Percentiles rank a stretch among this genome's conserved stretches.
These are phyloP conservation scores for Boechera stricta DNA, from an alignment of 345 rosid genomes.

Conservation along the genomic window DNA sequence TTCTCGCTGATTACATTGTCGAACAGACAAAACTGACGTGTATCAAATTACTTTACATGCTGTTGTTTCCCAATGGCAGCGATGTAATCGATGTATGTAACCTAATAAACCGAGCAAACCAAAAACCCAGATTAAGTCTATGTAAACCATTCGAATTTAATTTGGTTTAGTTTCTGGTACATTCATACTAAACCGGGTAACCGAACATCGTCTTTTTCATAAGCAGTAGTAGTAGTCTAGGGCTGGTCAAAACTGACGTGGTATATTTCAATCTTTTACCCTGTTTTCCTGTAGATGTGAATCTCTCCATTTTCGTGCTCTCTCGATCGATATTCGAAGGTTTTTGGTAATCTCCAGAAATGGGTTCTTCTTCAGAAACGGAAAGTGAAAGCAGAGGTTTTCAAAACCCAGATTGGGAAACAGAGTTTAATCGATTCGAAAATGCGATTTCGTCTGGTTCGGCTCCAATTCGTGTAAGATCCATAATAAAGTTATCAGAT, in stretches of 20 bases:
- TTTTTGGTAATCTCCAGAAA: background rate
- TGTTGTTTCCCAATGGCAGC: too few species aligned
- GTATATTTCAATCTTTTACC: constrained; percentile 8
- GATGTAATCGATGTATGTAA: too few species aligned
- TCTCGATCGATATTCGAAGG: background rate
- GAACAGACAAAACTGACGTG: constrained; percentile 26
- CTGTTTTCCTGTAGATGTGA: background rate
- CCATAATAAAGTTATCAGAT: constrained; percentile 48
- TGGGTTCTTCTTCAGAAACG: constrained; percentile 38
- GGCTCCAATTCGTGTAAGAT: constrained; percentile 48
- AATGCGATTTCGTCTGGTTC: constrained; percentile 47
- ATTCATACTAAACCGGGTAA: background rate
- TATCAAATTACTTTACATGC: too few species aligned
- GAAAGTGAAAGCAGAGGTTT: background rate
- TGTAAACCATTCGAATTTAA: background rate
- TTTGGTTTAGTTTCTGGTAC: constrained; percentile 2
- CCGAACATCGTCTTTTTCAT: background rate
- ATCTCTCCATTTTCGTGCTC: constrained; percentile 17
- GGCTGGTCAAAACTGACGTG: constrained; percentile 1
- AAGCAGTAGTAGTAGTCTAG: too few species aligned
- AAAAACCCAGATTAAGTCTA: background rate
- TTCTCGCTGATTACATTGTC: constrained; percentile 65
- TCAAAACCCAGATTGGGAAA: constrained; percentile 52
- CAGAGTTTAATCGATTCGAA: constrained; percentile 47
- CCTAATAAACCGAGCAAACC: background rate